Evolutionary conservation across 2,329 filamentous ascomycete species (phyloP), one percentile per base, ranked within the genome.

Genomic region (Microsporum canis): DNA sequence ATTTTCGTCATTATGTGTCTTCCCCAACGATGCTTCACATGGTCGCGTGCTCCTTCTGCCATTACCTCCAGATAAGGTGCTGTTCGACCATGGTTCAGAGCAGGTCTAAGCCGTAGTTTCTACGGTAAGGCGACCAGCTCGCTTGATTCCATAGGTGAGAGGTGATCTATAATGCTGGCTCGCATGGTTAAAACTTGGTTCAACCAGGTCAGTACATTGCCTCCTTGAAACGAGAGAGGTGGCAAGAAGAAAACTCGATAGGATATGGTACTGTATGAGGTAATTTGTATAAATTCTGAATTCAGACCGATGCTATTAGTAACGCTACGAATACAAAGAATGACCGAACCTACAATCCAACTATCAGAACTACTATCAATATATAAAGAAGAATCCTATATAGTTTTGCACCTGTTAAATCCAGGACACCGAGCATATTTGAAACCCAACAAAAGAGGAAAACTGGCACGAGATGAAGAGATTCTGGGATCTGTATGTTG

Each of bases 41-140:
- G 51, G 51, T 55, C 51, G 51, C 51, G 51, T 55, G 51, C 31
- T 17, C 51, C 51, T 55, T 17, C 51, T 55, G n/a, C 51, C 31
- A 55, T 34, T 36, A 23, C 4, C 3, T 34, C 51, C 1, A 34
- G 12, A 23, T 36, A 36, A 38, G 31, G 23, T 4, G 27, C 39
- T 3, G 23, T 51, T 51, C 23, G 8, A 7, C 45, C 45, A 51
- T 29, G 45, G 45, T 29, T 51, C 43, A 29, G 10, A 8, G 8
- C 17, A 47, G 10, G 6, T 47, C 27, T 14, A 29, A 51, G 23
- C 45, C 3, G 23, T 29, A 29, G 27, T 29, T 51, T 51, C 45
- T 12, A 51, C 31, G 10, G 12, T 12, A 29, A 14, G 5, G 8
- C 8, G 38, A 12, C 38, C 38, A 12, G 38, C 17, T 12, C 5